A percentile compares a stretch with the other conserved stretches of the same genome.
Evolutionary conservation across 257 asterid species (phyloP).

Genomic region (Fraxinus quadrangulata): DNA sequence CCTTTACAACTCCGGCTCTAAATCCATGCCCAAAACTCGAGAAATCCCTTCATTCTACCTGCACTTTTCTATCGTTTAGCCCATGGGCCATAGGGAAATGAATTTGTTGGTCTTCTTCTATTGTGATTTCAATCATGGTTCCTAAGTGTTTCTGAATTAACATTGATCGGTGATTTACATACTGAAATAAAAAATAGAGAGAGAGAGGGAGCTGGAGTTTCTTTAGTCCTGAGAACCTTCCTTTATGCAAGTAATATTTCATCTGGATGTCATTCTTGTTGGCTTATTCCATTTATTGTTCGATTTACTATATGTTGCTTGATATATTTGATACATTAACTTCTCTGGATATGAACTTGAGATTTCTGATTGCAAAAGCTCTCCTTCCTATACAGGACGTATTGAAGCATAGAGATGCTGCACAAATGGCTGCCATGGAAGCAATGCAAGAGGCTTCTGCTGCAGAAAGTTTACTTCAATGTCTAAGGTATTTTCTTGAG

Average conservation of each 20-base stretch:
- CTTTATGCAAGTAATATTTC: slow-evolving; percentile 2
- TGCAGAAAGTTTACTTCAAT: slow-evolving; percentile 82
- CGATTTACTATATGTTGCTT: background rate
- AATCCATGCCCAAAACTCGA: no score
- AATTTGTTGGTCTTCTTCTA: no score
- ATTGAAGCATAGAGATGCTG: slow-evolving; percentile 79
- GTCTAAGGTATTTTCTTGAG: slow-evolving; percentile 68
- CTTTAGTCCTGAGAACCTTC: slow-evolving; percentile 8
- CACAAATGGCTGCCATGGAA: slow-evolving; percentile 90
- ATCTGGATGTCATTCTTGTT: slow-evolving; percentile 7
- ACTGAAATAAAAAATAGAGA: background rate
- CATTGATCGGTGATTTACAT: background rate
- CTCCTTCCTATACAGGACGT: slow-evolving; percentile 61
- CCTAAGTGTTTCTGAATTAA: background rate
- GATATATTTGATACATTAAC: slow-evolving; percentile 7
- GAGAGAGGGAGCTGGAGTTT: slow-evolving; percentile 1
- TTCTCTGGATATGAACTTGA: slow-evolving; percentile 10
- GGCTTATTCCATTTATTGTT: background rate
- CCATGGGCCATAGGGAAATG: no score
- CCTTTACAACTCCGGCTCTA: no score
- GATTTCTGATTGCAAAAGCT: slow-evolving; percentile 26
- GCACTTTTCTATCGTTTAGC: no score
- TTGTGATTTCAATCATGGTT: no score
- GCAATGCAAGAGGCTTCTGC: slow-evolving; percentile 93
- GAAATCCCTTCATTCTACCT: no score